These are phyloP conservation scores for Pyrrhoderma lamaoense DNA, from an alignment of 1,284 basidiomycete genomes.

Conservation along the genomic window DNA sequence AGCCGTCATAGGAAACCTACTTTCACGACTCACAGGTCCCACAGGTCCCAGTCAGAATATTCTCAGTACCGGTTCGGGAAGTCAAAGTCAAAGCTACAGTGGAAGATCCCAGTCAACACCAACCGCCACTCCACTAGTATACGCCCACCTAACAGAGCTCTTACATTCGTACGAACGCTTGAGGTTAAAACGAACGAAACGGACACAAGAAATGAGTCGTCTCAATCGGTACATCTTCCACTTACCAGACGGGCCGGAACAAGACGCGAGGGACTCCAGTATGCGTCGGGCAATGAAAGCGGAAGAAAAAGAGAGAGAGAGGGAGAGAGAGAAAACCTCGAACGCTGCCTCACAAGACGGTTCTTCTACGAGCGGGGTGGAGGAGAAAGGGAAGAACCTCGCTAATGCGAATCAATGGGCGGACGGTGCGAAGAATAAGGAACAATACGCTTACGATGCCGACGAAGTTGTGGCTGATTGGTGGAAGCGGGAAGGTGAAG, in stretches of 20 bases:
- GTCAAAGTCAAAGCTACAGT: no score
- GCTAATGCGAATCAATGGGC: slow-evolving; percentile 22
- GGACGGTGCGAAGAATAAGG: slow-evolving; percentile 19
- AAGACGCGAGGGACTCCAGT: slow-evolving; percentile 19
- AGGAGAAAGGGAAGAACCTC: slow-evolving; percentile 5
- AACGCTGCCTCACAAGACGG: neutral
- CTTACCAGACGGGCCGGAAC: slow-evolving; percentile 20
- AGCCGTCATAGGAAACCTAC: slow-evolving; percentile 50
- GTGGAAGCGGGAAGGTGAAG: slow-evolving; percentile 18
- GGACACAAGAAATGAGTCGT: slow-evolving; percentile 18
- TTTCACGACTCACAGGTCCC: slow-evolving; percentile 34
- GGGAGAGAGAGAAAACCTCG: neutral
- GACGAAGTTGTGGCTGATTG: slow-evolving; percentile 16
- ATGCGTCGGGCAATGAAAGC: slow-evolving; percentile 20
- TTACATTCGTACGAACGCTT: slow-evolving; percentile 19
- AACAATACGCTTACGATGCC: slow-evolving; percentile 20
- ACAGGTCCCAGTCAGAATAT: no score
- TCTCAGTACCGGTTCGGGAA: no score
- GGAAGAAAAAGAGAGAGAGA: slow-evolving; percentile 1
- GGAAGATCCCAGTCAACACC: no score
- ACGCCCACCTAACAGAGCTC: slow-evolving; percentile 15
- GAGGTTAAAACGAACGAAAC: slow-evolving; percentile 15
- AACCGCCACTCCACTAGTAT: no score
- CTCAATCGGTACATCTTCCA: slow-evolving; percentile 22
- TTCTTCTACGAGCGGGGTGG: neutral